phyloP scores from a whole-genome alignment of 1,284 basidiomycete species.

The Schizopora paradoxa region DNA sequence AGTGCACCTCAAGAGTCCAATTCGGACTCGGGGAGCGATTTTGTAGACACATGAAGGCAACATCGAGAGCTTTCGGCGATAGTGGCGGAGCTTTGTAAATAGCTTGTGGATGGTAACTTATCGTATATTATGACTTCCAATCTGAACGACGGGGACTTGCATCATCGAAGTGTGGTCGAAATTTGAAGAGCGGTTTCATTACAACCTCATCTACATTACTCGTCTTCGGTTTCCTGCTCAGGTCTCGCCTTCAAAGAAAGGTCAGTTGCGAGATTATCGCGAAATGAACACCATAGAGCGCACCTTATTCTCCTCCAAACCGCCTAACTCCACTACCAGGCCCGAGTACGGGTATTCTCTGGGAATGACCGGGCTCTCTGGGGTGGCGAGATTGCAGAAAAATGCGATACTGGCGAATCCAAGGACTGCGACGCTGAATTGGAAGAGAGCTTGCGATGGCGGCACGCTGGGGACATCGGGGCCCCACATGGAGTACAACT shows the following conservation, averaged over 20 bases:
- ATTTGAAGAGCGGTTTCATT: too few species aligned
- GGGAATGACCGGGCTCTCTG: constrained; percentile 55
- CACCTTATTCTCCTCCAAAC: constrained; percentile 71
- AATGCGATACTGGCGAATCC: constrained; percentile 58
- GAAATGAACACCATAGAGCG: constrained; percentile 19
- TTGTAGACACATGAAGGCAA: too few species aligned
- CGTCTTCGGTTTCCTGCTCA: constrained; percentile 26
- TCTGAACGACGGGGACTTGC: too few species aligned
- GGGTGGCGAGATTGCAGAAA: constrained; percentile 48
- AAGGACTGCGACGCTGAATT: constrained; percentile 55
- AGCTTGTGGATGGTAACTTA: too few species aligned
- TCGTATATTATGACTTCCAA: too few species aligned
- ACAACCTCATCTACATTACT: too few species aligned
- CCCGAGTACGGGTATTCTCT: constrained; percentile 72
- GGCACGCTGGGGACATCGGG: constrained; percentile 65
- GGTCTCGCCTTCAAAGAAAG: constrained; percentile 29
- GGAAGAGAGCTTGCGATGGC: constrained; percentile 52
- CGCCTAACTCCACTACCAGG: constrained; percentile 67
- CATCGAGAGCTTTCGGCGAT: too few species aligned
- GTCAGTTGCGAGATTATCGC: constrained; percentile 24
- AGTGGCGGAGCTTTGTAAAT: too few species aligned
- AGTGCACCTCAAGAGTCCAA: too few species aligned
- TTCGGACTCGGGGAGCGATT: too few species aligned
- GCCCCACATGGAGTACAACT: constrained; percentile 84
- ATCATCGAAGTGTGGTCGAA: too few species aligned